Base-by-base conservation (phyloP, 768 basidiomycete genomes). In the Sutorius australiensis region DNA sequence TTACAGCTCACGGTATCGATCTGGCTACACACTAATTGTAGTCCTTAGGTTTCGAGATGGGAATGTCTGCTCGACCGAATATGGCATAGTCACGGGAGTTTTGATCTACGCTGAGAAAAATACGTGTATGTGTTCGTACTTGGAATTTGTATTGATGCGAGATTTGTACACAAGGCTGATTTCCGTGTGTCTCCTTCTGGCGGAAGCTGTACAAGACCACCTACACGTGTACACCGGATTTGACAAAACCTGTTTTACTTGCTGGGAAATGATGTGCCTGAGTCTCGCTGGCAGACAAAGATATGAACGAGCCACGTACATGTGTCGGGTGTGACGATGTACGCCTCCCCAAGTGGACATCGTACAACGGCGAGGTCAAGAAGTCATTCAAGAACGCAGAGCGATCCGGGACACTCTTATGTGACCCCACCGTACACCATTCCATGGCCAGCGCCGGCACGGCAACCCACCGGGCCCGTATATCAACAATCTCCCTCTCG, bases 1-100 rank as follows among this genome's bases (percentile, higher is more conserved):
- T 78, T 12, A 57, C 60, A 27, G 72, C 70, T 10, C 61, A 61
- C 45, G 75, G 65, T 12, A 62, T 56, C 5, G 44, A 63, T 24
- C 44, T 64, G 47, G 8, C 58, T 19, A 45, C 44, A 9, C 21
- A 56, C 16, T 64, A 51, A 45, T 19, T 31, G 33, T 28, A 42
- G 39, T 49, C 31, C 19, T 24, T 24, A 24, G 24, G 24, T 24
- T 24, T 24, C 4, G 24, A 24, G 24, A 24, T 24, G 24, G 24
- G 27, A 19, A 28, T 41, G 32, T 51, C 13, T 50, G 37, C 13
- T 38, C 43, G 13, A 19, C 49, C 33, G 36, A 2, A 47, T 54
- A 32, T 44, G 24, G 41, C 6, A 2, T 28, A 17, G 16, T 19
- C 24, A 14, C 24, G 33, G 44, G 1, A 21, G 7, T 17, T 19